Evolutionary conservation across 306 rosid genomes (phyloP).

Genomic region (Pyrus betulifolia): DNA sequence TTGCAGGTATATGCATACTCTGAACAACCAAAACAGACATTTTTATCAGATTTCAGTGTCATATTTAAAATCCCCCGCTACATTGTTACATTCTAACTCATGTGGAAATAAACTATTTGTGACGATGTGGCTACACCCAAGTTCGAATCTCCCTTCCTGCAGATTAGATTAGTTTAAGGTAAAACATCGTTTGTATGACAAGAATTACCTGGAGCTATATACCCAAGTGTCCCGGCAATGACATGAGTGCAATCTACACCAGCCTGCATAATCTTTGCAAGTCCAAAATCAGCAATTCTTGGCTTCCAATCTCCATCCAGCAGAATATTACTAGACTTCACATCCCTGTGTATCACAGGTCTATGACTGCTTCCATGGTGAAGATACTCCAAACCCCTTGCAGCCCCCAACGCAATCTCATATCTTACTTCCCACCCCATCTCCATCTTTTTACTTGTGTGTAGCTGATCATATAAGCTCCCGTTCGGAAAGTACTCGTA

Average conservation of each 20-base stretch:
- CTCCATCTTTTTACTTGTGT: conserved; percentile 36
- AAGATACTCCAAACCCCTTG: conserved; percentile 78
- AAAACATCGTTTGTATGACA: neutral
- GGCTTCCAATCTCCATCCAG: conserved; percentile 78
- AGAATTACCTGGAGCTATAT: conserved; percentile 76
- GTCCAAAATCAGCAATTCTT: conserved; percentile 84
- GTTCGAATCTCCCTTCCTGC: neutral
- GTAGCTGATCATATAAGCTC: conserved; percentile 82
- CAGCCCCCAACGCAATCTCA: conserved; percentile 79
- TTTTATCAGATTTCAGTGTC: conserved; percentile 14
- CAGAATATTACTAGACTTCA: conserved; percentile 79
- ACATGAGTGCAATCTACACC: conserved; percentile 59
- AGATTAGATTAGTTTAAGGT: no score
- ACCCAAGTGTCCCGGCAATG: conserved; percentile 82
- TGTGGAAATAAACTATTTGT: neutral
- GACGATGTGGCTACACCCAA: neutral
- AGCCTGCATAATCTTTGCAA: conserved; percentile 69
- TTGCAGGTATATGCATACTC: conserved; percentile 76
- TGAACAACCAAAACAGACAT: conserved; percentile 24
- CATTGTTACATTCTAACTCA: neutral
- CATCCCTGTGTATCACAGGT: conserved; percentile 82
- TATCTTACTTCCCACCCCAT: conserved; percentile 79
- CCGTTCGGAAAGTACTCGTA: conserved; percentile 89
- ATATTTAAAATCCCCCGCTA: neutral
- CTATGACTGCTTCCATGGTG: conserved; percentile 65